Evolutionary conservation across 2,329 filamentous ascomycete genomes (phyloP).

Genomic region (Emydomyces testavorans): DNA sequence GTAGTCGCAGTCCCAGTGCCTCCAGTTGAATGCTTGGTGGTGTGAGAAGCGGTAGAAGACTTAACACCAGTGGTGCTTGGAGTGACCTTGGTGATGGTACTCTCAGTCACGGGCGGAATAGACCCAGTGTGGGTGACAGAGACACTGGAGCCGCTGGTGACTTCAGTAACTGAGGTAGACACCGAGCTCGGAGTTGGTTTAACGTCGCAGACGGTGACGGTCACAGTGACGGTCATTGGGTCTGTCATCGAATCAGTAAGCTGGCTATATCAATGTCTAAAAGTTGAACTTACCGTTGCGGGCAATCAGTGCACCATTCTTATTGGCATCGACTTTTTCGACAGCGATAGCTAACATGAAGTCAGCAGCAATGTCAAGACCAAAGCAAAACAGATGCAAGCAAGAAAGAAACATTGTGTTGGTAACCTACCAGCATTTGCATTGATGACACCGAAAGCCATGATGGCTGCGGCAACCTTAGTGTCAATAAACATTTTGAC

Average conservation of each 20-base stretch:
- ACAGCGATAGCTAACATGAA: not conserved
- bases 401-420: not conserved
- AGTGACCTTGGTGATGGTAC: not conserved
- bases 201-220: conserved; percentile 18
- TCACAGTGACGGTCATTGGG: conserved; percentile 18
- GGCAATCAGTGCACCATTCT: conserved; percentile 1
- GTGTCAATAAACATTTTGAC: conserved; percentile 15
- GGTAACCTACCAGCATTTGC: conserved; percentile 18
- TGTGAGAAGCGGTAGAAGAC: not conserved
- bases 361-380: not conserved
- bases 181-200: not conserved
- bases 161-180: not conserved
- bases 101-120: not conserved
- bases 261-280: not conserved
- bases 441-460: conserved; percentile 17
- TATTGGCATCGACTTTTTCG: not conserved
- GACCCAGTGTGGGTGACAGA: not conserved
- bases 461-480: conserved; percentile 18
- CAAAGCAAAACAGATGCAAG: not conserved
- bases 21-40: not conserved
- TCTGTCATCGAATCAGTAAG: conserved; percentile 1
- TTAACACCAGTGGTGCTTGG: not conserved
- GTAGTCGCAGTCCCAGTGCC: not conserved
- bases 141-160: not conserved
- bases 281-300: conserved; percentile 11